phyloP scores from a whole-genome alignment of 2,329 filamentous ascomycete genomes.

The Hortaea sp. region DNA sequence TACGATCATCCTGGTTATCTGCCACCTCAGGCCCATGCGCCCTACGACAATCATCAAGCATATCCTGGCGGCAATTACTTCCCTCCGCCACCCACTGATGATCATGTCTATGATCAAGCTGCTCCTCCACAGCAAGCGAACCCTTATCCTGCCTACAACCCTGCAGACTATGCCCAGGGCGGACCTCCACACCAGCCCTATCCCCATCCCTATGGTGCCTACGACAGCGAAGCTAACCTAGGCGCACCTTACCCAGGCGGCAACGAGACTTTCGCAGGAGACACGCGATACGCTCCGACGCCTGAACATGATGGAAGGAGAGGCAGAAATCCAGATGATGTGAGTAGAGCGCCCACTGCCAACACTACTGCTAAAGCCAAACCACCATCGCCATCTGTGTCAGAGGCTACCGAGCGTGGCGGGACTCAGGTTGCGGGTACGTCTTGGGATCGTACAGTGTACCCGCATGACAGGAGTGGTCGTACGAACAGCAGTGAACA shows the following conservation, averaged over 20 bases:
- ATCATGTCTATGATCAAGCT: constrained; percentile 10
- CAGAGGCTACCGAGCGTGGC: constrained; percentile 6
- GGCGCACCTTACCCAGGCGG: constrained; percentile 19
- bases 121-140: constrained; percentile 9
- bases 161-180: constrained; percentile 34
- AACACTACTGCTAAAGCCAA: too few relatives aligned
- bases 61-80: constrained; percentile 40
- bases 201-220: constrained; percentile 20
- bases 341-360: constrained; percentile 28
- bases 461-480: constrained; percentile 12
- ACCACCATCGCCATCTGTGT: constrained; percentile 4
- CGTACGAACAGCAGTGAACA: not conserved
- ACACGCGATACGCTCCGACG: constrained; percentile 19
- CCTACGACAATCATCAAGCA: constrained; percentile 12
- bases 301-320: constrained; percentile 13
- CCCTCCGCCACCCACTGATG: constrained; percentile 34
- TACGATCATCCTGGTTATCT: constrained; percentile 21
- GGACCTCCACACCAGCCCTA: constrained; percentile 18
- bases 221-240: constrained; percentile 19
- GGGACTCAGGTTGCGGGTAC: constrained; percentile 13
- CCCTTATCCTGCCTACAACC: constrained; percentile 30
- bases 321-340: constrained; percentile 31
- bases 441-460: constrained; percentile 10
- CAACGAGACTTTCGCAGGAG: constrained; percentile 22
- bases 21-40: constrained; percentile 19